Conservation (phyloP, 306 rosid genomes). For the Lablab purpureus region DNA sequence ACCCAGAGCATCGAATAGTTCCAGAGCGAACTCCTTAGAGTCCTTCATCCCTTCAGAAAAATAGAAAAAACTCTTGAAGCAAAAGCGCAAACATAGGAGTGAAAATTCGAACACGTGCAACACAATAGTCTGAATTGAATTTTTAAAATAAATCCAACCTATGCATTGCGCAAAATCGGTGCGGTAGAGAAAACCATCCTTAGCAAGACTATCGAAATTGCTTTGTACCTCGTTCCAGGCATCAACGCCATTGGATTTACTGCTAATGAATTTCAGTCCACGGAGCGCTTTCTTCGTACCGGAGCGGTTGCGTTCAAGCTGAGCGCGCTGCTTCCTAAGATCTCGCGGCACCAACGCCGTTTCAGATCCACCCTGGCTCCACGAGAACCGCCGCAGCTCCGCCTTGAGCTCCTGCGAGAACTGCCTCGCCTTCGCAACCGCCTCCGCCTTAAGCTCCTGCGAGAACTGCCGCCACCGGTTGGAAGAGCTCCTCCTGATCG, state of each 20-base stretch:
- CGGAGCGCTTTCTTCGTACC: conserved; percentile 83
- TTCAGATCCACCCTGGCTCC: conserved; percentile 76
- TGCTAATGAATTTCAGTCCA: conserved; percentile 78
- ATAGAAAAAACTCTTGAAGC: background rate
- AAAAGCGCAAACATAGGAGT: background rate
- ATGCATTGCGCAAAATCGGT: conserved; percentile 92
- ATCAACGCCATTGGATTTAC: conserved; percentile 66
- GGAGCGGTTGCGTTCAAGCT: conserved; percentile 81
- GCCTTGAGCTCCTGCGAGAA: conserved; percentile 85
- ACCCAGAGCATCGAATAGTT: conserved; percentile 80
- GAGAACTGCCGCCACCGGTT: conserved; percentile 72
- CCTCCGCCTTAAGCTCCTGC: conserved; percentile 86
- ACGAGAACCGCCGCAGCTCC: conserved; percentile 76
- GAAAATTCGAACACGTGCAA: background rate
- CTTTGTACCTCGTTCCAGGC: conserved; percentile 76
- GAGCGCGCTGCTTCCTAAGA: conserved; percentile 80
- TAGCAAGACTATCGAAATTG: conserved; percentile 70
- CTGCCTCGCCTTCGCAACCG: conserved; percentile 86
- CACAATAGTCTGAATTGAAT: conserved; percentile 8
- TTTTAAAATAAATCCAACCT: conserved; percentile 53
- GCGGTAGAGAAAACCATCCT: conserved; percentile 76
- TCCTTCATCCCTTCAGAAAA: conserved; percentile 75
- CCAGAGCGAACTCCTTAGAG: conserved; percentile 86
- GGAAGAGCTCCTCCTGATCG: conserved; percentile 69
- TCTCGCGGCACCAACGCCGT: conserved; percentile 76